phyloP scores from a whole-genome alignment of 176 grass and related monocot genomes.

The Ananas comosus region DNA sequence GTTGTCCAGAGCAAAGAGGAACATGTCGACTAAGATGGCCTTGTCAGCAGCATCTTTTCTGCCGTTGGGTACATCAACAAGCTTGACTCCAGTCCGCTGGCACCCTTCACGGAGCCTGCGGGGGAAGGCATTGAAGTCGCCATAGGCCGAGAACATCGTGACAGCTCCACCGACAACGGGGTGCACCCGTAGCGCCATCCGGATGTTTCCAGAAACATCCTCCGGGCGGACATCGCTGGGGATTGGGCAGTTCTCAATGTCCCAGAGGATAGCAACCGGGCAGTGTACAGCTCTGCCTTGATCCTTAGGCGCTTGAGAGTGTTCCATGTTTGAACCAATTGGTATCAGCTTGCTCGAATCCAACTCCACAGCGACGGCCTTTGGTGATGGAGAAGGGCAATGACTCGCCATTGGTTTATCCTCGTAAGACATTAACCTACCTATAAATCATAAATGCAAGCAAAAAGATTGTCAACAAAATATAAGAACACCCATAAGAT shows the following conservation, averaged over 20 bases:
- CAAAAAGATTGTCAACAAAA: not conserved
- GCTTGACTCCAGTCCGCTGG: constrained; percentile 78
- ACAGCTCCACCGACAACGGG: constrained; percentile 62
- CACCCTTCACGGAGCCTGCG: constrained; percentile 86
- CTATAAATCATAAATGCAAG: constrained; percentile 26
- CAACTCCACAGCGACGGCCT: constrained; percentile 28
- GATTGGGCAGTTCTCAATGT: constrained; percentile 90
- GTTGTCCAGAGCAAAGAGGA: constrained; percentile 77
- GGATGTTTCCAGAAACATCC: constrained; percentile 74
- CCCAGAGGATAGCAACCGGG: constrained; percentile 84
- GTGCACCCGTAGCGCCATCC: constrained; percentile 69
- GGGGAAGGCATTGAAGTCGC: constrained; percentile 92
- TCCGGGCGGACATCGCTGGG: constrained; percentile 81
- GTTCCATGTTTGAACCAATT: constrained; percentile 27
- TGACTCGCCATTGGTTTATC: constrained; percentile 48
- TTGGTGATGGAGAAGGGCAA: constrained; percentile 34
- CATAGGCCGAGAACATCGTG: constrained; percentile 80
- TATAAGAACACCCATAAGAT: too few relatives aligned
- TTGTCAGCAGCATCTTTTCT: constrained; percentile 83
- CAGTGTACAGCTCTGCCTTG: constrained; percentile 34
- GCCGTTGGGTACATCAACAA: constrained; percentile 80
- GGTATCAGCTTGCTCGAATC: constrained; percentile 25
- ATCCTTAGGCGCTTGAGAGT: constrained; percentile 29
- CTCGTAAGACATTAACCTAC: constrained; percentile 42
- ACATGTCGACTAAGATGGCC: constrained; percentile 81